phyloP scores from a whole-genome alignment of 176 grass and related monocot species.

The Carex myosuroides region DNA sequence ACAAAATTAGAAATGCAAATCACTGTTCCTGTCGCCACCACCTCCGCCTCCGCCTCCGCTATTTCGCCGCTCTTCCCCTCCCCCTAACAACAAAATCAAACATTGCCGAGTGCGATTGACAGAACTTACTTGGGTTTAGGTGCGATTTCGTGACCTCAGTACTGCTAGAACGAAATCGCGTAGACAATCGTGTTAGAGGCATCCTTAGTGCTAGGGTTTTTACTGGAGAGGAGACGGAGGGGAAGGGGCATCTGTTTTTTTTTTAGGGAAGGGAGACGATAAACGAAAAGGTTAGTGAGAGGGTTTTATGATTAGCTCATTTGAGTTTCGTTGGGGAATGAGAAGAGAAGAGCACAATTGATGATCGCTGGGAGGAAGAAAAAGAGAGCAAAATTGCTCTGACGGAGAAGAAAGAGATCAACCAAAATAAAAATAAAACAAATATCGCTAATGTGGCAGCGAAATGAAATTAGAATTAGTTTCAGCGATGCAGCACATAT shows the following conservation, averaged over 20 bases:
- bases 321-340: too few relatives aligned
- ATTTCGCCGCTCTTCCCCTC: not conserved
- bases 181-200: constrained; percentile 9
- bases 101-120: not conserved
- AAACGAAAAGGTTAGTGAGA: not conserved
- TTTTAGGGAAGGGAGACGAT: not conserved
- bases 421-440: too few relatives aligned
- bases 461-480: too few relatives aligned
- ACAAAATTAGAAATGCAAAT: too few relatives aligned
- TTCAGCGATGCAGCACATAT: too few relatives aligned
- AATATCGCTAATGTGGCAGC: too few relatives aligned
- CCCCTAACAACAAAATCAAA: not conserved
- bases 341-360: too few relatives aligned
- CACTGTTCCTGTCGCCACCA: too few relatives aligned
- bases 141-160: not conserved
- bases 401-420: too few relatives aligned
- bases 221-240: not conserved
- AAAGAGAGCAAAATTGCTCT: too few relatives aligned
- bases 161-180: not conserved
- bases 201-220: constrained; percentile 20
- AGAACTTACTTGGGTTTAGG: not conserved
- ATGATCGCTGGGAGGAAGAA: too few relatives aligned
- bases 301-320: not conserved
- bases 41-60: too few relatives aligned
- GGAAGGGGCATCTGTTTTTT: constrained; percentile 3